Percentiles rank a stretch among this genome's conserved stretches.
These are phyloP conservation scores for Mycena maculata DNA, from an alignment of 768 basidiomycete genomes.

Conservation along the genomic window DNA sequence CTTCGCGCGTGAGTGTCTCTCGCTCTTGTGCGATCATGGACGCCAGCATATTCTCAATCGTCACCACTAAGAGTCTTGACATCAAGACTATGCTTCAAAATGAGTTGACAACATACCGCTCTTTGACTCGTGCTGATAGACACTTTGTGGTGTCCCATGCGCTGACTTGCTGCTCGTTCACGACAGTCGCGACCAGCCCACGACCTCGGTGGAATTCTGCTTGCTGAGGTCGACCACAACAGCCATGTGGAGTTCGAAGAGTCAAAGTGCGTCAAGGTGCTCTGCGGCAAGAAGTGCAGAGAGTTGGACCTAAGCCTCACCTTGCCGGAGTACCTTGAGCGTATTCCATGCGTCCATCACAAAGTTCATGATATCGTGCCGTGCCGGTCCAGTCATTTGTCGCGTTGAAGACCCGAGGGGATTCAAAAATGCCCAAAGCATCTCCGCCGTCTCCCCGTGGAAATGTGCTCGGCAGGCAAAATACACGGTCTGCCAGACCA, in stretches of 20 bases:
- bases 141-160: not conserved
- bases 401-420: constrained; percentile 17
- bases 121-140: constrained; percentile 13
- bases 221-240: constrained; percentile 12
- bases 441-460: constrained; percentile 26
- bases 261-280: constrained; percentile 5
- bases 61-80: not conserved
- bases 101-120: not conserved
- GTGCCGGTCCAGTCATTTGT: constrained; percentile 20
- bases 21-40: constrained; percentile 16
- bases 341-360: constrained; percentile 23
- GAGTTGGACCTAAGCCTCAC: too few relatives aligned
- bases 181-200: constrained; percentile 5
- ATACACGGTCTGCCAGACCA: constrained; percentile 21
- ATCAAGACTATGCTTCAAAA: not conserved
- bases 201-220: constrained; percentile 15
- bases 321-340: constrained; percentile 8
- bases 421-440: constrained; percentile 25
- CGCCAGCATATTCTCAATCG: constrained; percentile 11
- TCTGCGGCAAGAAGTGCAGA: constrained; percentile 16
- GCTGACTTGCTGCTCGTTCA: not conserved
- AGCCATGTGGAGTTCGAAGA: constrained; percentile 24
- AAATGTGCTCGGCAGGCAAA: constrained; percentile 25
- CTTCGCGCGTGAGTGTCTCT: not conserved
- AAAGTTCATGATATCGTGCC: constrained; percentile 23